These are phyloP conservation scores for Linum lewisii DNA, from an alignment of 345 rosid species.

Conservation along the genomic window DNA sequence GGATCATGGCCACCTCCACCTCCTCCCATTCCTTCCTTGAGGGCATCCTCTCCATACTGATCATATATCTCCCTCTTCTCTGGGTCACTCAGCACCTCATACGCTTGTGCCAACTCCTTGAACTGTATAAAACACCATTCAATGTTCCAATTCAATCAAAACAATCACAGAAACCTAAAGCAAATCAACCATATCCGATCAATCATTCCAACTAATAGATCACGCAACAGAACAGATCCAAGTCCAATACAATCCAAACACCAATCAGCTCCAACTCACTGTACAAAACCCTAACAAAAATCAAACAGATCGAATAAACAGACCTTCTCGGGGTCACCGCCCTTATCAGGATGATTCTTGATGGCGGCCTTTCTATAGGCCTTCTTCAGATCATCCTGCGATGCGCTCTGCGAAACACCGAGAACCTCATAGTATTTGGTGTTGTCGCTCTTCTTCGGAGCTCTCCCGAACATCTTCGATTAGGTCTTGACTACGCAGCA, in stretches of 20 bases:
- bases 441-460: slow-evolving; percentile 61
- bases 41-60: slow-evolving; percentile 78
- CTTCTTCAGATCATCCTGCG: slow-evolving; percentile 56
- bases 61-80: slow-evolving; percentile 77
- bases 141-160: slow-evolving; percentile 6
- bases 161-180: neutral
- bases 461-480: slow-evolving; percentile 47
- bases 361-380: slow-evolving; percentile 63
- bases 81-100: slow-evolving; percentile 68
- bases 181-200: neutral
- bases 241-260: neutral
- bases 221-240: neutral
- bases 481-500: neutral
- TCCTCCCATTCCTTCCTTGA: slow-evolving; percentile 77
- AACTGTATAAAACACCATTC: slow-evolving; percentile 26
- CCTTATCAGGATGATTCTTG: slow-evolving; percentile 67
- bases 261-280: neutral
- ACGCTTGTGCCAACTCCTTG: slow-evolving; percentile 74
- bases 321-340: slow-evolving; percentile 69
- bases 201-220: neutral
- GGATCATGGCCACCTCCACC: slow-evolving; percentile 66
- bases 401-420: slow-evolving; percentile 46
- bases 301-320: neutral
- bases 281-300: neutral
- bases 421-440: slow-evolving; percentile 54